Evolutionary conservation across 306 rosid genomes (phyloP).

Genomic region (Comarum palustre): DNA sequence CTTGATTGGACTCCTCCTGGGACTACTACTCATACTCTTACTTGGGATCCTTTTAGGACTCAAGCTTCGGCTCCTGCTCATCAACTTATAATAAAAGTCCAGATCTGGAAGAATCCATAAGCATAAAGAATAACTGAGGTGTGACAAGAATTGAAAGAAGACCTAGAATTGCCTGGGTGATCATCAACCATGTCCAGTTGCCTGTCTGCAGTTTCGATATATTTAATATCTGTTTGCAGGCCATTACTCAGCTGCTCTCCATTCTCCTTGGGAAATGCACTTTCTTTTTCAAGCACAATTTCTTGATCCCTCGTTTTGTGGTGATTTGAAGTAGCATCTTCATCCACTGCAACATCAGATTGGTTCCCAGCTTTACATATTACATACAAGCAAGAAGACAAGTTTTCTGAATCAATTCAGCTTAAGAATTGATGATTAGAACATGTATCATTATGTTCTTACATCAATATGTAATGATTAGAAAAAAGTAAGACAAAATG

Average conservation of each 20-base stretch:
- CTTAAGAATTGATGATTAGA: too few relatives aligned
- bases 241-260: constrained; percentile 71
- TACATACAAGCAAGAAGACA: neutral
- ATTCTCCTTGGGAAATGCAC: constrained; percentile 53
- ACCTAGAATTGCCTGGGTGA: constrained; percentile 91
- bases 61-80: constrained; percentile 92
- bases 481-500: neutral
- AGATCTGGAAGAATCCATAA: constrained; percentile 51
- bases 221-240: constrained; percentile 43
- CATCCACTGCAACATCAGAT: constrained; percentile 33
- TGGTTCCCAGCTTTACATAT: constrained; percentile 40
- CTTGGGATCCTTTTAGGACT: constrained; percentile 84
- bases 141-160: constrained; percentile 58
- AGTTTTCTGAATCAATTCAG: neutral
- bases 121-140: constrained; percentile 68
- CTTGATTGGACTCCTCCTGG: constrained; percentile 58
- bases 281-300: constrained; percentile 36
- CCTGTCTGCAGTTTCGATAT: constrained; percentile 59
- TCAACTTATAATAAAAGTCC: constrained; percentile 68
- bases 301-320: constrained; percentile 44
- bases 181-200: constrained; percentile 80
- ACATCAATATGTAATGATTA: neutral
- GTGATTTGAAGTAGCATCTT: constrained; percentile 32
- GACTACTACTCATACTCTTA: constrained; percentile 93
- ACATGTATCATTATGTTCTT: too few relatives aligned